Conservation (phyloP, 1,284 basidiomycete species). For the Amylostereum areolatum region DNA sequence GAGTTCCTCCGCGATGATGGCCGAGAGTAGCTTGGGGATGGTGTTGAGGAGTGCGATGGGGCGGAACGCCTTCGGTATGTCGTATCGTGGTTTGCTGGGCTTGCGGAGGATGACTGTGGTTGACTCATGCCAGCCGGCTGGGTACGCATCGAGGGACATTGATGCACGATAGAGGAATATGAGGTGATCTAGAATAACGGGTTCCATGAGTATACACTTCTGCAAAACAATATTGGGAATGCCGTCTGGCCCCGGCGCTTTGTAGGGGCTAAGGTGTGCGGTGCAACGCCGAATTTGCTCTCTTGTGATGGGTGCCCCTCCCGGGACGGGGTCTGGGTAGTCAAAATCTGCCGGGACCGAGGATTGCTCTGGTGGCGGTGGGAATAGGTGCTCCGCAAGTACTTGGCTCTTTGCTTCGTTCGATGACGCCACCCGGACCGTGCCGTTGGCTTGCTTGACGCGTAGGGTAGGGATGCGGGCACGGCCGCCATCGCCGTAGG, state of each 20-base stretch:
- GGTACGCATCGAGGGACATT: slow-evolving; percentile 22
- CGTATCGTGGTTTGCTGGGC: slow-evolving; percentile 30
- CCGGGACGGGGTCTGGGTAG: slow-evolving; percentile 20
- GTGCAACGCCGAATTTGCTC: slow-evolving; percentile 15
- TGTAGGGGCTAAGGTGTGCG: slow-evolving; percentile 19
- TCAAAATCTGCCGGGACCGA: not conserved
- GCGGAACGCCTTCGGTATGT: slow-evolving; percentile 26
- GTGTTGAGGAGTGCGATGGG: slow-evolving; percentile 34
- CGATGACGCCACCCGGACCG: not conserved
- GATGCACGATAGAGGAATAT: slow-evolving; percentile 23
- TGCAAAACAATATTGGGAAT: slow-evolving; percentile 30
- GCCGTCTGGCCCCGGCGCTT: slow-evolving; percentile 29
- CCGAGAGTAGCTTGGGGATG: slow-evolving; percentile 27
- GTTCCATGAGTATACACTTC: slow-evolving; percentile 15
- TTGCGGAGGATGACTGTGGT: slow-evolving; percentile 32
- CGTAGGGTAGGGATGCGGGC: slow-evolving; percentile 25
- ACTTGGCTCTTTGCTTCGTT: slow-evolving; percentile 24
- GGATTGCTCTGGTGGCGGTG: slow-evolving; percentile 10
- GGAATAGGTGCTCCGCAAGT: slow-evolving; percentile 27
- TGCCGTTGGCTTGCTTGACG: slow-evolving; percentile 1
- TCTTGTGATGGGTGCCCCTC: slow-evolving; percentile 14
- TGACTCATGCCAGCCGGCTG: slow-evolving; percentile 23
- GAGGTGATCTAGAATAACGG: slow-evolving; percentile 21
- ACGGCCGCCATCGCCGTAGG: slow-evolving; percentile 23
- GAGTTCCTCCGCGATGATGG: slow-evolving; percentile 18